phyloP scores from a whole-genome alignment of 805 yeast species.

The Kluyveromyces starmeri region DNA sequence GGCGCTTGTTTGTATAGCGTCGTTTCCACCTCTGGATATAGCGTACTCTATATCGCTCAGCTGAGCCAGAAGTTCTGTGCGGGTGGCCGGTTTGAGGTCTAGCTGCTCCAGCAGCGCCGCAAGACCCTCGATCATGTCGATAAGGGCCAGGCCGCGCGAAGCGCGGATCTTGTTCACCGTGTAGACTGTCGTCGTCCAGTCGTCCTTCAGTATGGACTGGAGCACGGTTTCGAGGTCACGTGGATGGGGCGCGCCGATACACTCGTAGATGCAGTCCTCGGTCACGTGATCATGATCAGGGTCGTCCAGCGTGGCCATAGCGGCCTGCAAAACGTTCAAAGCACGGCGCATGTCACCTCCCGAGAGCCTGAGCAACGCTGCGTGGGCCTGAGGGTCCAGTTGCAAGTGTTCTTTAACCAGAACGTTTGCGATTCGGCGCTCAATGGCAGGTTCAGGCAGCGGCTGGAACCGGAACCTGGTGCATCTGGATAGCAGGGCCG shows the following conservation, averaged over 20 bases:
- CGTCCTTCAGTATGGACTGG: conserved; percentile 72
- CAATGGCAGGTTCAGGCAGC: conserved; percentile 55
- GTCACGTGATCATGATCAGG: conserved; percentile 47
- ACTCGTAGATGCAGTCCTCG: conserved; percentile 75
- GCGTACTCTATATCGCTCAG: conserved; percentile 87
- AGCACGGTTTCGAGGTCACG: conserved; percentile 67
- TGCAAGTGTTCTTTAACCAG: conserved; percentile 56
- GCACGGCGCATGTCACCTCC: conserved; percentile 97
- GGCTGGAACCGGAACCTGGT: conserved; percentile 93
- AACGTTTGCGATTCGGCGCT: conserved; percentile 59
- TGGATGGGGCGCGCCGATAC: conserved; percentile 95
- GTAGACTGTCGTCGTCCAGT: conserved; percentile 70
- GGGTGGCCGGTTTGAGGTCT: conserved; percentile 49
- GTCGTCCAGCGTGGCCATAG: conserved; percentile 63
- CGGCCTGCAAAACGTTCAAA: conserved; percentile 87
- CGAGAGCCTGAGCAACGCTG: conserved; percentile 61
- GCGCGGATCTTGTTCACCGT: conserved; percentile 60
- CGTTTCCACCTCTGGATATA: conserved; percentile 86
- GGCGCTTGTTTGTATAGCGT: conserved; percentile 82
- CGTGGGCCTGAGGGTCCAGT: conserved; percentile 49
- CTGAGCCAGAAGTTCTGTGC: conserved; percentile 58
- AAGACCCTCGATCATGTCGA: conserved; percentile 74
- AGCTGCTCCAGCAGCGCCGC: conserved; percentile 60
- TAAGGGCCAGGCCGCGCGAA: conserved; percentile 77
- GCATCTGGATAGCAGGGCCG: conserved; percentile 90